A percentile compares a stretch with the other conserved stretches of the same genome.
phyloP scores from a whole-genome alignment of 148 eudicot genomes.

The Camellia sinensis region DNA sequence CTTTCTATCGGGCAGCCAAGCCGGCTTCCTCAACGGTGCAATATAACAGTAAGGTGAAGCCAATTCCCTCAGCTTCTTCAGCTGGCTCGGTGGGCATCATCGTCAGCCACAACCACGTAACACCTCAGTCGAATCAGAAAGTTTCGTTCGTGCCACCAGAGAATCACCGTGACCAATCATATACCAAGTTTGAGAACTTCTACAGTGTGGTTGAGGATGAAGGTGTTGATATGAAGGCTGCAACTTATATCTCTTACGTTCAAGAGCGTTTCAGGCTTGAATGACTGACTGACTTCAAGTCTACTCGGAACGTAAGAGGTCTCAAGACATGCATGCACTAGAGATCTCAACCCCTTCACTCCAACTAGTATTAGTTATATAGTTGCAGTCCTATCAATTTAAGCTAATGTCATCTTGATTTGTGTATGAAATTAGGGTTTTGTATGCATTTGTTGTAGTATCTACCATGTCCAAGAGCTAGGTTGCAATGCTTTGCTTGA shows the following conservation, averaged over 20 bases:
- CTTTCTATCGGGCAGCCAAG: slow-evolving; percentile 22
- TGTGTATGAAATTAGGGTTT: too few relatives aligned
- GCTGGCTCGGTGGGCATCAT: slow-evolving; percentile 33
- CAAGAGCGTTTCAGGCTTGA: slow-evolving; percentile 57
- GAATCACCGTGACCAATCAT: slow-evolving; percentile 4
- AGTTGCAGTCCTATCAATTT: too few relatives aligned
- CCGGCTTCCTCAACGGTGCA: background rate
- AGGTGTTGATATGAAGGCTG: slow-evolving; percentile 56
- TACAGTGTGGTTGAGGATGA: slow-evolving; percentile 37
- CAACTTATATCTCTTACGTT: slow-evolving; percentile 53
- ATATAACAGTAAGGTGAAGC: background rate
- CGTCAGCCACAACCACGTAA: slow-evolving; percentile 34
- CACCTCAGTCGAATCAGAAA: slow-evolving; percentile 26
- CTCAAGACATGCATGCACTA: too few relatives aligned
- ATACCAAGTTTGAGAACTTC: slow-evolving; percentile 27
- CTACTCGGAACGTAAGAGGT: too few relatives aligned
- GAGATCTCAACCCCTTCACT: too few relatives aligned
- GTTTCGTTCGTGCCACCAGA: slow-evolving; percentile 30
- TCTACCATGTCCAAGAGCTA: too few relatives aligned
- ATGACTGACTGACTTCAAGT: too few relatives aligned
- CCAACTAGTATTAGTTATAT: too few relatives aligned
- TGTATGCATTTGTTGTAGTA: too few relatives aligned
- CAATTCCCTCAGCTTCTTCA: background rate
- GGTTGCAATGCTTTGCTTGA: too few relatives aligned
- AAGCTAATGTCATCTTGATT: too few relatives aligned